These are phyloP conservation scores for Colletotrichum theobromicola DNA, from an alignment of 2,329 filamentous ascomycete species.

Conservation along the genomic window DNA sequence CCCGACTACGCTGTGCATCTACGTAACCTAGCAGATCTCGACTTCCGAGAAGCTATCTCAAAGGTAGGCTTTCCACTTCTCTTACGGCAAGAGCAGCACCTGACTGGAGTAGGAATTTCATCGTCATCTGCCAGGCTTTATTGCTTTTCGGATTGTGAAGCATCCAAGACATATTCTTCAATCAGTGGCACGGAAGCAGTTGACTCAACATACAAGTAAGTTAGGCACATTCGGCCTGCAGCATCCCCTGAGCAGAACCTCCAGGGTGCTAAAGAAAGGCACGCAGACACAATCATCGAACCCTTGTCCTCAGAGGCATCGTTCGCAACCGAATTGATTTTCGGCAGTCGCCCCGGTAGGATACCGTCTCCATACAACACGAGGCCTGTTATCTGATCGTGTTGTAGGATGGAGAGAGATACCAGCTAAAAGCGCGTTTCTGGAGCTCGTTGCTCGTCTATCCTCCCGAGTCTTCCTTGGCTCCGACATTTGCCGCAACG, in stretches of 20 bases:
- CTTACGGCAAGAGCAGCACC: too few species aligned
- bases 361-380: accelerated
- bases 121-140: neutral
- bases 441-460: constrained; percentile 47
- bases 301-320: neutral
- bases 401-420: constrained; percentile 26
- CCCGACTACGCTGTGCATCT: neutral
- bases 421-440: neutral
- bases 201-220: neutral
- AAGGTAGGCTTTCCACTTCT: neutral
- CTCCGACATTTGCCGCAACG: constrained; percentile 45
- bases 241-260: neutral
- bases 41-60: neutral
- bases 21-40: neutral
- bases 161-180: neutral
- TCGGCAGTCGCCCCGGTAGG: neutral
- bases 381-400: neutral
- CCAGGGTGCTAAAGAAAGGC: neutral
- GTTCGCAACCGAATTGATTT: neutral
- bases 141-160: neutral
- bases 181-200: neutral
- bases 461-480: constrained; percentile 56
- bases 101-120: neutral
- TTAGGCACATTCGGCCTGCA: neutral
- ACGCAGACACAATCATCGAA: neutral